These are phyloP conservation scores for Mycena polygramma DNA, from an alignment of 768 basidiomycete species.

Conservation along the genomic window DNA sequence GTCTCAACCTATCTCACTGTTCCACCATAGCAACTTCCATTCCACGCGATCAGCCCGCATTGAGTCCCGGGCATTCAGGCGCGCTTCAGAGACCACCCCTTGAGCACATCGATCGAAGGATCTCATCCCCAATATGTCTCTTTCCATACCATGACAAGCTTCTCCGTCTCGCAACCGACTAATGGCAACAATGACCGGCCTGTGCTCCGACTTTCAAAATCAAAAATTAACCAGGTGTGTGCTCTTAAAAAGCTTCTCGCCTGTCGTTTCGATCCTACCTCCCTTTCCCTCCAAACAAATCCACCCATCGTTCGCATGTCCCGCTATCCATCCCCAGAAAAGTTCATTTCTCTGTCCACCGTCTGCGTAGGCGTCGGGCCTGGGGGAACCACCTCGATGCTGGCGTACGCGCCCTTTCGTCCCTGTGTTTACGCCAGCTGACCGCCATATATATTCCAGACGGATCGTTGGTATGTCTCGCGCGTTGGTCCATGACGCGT, in stretches of 20 bases:
- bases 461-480: conserved; percentile 50
- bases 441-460: conserved; percentile 42
- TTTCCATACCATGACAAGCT: conserved; percentile 48
- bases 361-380: conserved; percentile 68
- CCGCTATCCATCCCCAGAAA: conserved; percentile 53
- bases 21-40: conserved; percentile 33
- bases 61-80: conserved; percentile 17
- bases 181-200: conserved; percentile 45
- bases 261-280: conserved; percentile 20
- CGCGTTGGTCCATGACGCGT: conserved; percentile 48
- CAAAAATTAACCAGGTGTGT: conserved; percentile 28
- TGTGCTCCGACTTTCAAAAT: conserved; percentile 31
- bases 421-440: conserved; percentile 11
- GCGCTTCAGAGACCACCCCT: conserved; percentile 26
- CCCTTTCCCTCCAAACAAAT: conserved; percentile 23
- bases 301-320: conserved; percentile 42
- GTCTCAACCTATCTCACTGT: conserved; percentile 28
- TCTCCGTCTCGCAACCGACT: conserved; percentile 41
- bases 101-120: conserved; percentile 26
- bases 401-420: conserved; percentile 69
- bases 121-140: conserved; percentile 43
- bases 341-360: conserved; percentile 72
- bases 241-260: conserved; percentile 36
- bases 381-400: conserved; percentile 85
- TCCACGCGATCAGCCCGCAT: conserved; percentile 35